Evolutionary conservation across 306 rosid genomes (phyloP).

Genomic region (Carpinus fangiana): DNA sequence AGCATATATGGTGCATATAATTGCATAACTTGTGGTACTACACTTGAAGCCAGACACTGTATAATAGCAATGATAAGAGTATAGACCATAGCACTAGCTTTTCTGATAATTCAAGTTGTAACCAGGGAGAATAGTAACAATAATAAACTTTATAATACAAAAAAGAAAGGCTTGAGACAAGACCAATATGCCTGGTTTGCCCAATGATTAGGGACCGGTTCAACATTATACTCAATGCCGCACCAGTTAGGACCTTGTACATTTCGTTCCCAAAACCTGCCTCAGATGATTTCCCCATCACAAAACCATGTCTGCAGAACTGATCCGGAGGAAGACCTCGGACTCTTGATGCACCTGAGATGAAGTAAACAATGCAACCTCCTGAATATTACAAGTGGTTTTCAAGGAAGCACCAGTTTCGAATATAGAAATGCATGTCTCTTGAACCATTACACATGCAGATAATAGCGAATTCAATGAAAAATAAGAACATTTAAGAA

Average conservation of each 20-base stretch:
- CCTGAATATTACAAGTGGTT: conserved; percentile 23
- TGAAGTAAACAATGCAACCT: conserved; percentile 19
- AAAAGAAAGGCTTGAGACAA: conserved; percentile 84
- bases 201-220: conserved; percentile 98
- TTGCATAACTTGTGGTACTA: neutral
- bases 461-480: neutral
- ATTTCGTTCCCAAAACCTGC: conserved; percentile 98
- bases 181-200: conserved; percentile 99
- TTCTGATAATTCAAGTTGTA: neutral
- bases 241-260: conserved; percentile 90
- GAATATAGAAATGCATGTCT: neutral
- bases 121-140: neutral
- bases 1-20: neutral
- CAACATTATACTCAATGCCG: conserved; percentile 84
- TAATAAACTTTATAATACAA: conserved; percentile 7
- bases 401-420: conserved; percentile 10
- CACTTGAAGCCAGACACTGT: neutral
- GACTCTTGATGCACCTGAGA: conserved; percentile 83
- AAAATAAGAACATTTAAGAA: neutral
- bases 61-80: neutral
- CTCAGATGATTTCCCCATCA: conserved; percentile 85
- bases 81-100: neutral
- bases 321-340: conserved; percentile 68
- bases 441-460: conserved; percentile 8
- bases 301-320: conserved; percentile 89